Conservation (phyloP, 2,329 filamentous ascomycete species). For the Fusarium sp. region DNA sequence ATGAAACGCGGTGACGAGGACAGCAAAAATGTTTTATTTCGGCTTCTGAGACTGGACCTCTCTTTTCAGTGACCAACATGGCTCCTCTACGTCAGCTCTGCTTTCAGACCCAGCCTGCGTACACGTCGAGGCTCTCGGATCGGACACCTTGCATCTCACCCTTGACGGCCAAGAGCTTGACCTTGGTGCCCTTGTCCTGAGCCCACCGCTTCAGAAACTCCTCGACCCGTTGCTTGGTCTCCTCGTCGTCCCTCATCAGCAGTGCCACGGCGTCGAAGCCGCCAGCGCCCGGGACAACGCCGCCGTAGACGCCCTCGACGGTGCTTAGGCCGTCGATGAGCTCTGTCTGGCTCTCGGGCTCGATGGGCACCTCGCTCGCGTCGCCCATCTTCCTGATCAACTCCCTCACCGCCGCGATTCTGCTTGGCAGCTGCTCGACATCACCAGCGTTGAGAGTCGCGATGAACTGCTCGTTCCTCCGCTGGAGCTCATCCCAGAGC, state of each 20-base stretch:
- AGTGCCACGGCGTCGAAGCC: constrained; percentile 92
- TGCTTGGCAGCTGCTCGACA: constrained; percentile 56
- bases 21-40: constrained; percentile 19
- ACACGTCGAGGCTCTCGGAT: constrained; percentile 58
- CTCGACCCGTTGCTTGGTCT: constrained; percentile 70
- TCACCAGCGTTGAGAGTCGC: constrained; percentile 67
- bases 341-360: constrained; percentile 86
- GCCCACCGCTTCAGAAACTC: constrained; percentile 76
- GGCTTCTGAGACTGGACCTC: constrained; percentile 25
- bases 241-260: constrained; percentile 78
- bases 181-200: constrained; percentile 67
- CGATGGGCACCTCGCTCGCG: constrained; percentile 84
- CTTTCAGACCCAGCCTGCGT: constrained; percentile 57
- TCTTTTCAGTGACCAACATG: background rate
- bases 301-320: constrained; percentile 85
- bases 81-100: background rate
- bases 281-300: constrained; percentile 93
- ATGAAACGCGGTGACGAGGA: constrained; percentile 24
- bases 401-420: constrained; percentile 65
- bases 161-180: constrained; percentile 76
- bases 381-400: constrained; percentile 82
- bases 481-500: constrained; percentile 82
- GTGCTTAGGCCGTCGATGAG: constrained; percentile 80
- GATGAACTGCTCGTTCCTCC: constrained; percentile 78
- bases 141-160: constrained; percentile 78